phyloP scores from a whole-genome alignment of 2,329 filamentous ascomycete genomes.

The Thelonectria discophora region DNA sequence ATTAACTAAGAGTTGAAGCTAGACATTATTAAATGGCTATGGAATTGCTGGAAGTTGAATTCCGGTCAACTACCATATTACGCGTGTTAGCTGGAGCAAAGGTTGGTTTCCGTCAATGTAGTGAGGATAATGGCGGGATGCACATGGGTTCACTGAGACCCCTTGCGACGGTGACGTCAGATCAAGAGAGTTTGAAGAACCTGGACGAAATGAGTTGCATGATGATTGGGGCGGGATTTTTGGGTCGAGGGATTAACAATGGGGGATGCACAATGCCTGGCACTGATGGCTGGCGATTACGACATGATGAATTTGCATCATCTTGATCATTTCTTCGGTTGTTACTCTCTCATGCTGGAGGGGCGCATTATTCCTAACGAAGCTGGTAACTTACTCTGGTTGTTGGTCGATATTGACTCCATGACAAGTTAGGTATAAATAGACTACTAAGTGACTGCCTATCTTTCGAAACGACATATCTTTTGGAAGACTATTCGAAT shows the following conservation, averaged over 20 bases:
- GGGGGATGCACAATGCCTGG: neutral
- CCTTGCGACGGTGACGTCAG: conserved; percentile 22
- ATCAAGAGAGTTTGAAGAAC: neutral
- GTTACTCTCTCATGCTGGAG: neutral
- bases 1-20: too few species aligned
- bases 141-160: neutral
- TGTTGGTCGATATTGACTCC: too few species aligned
- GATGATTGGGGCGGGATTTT: conserved; percentile 3
- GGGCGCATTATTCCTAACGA: too few species aligned
- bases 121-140: neutral
- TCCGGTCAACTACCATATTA: neutral
- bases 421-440: too few species aligned
- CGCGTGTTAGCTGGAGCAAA: too few species aligned
- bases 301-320: neutral
- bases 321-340: neutral
- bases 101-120: neutral
- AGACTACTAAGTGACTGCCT: too few species aligned
- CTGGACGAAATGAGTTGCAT: conserved; percentile 1
- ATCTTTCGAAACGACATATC: neutral
- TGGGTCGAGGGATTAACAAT: neutral
- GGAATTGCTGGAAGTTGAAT: neutral
- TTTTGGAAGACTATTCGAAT: neutral
- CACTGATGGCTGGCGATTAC: neutral
- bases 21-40: neutral
- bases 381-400: too few species aligned